Base-by-base conservation (phyloP, 805 yeast species). In the Debaryomyces castellii region DNA sequence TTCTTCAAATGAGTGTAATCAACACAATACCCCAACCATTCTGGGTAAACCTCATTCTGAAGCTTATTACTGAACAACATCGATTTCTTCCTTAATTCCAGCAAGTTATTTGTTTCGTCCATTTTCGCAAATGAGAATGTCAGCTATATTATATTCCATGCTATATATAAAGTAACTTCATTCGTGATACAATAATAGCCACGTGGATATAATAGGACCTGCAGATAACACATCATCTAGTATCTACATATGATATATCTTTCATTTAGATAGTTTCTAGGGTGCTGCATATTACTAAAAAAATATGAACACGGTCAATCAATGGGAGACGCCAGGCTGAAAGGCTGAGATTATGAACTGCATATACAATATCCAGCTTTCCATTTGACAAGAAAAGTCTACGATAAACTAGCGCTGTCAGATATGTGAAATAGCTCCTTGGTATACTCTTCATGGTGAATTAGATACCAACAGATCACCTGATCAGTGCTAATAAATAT, bases 1-100 rank as follows among this genome's bases (percentile, higher is more conserved):
- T 77, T 81, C 65, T 87, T 87, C 59, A 87, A 67, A 33, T 67
- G 67, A 53, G 78, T 87, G 61, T 87, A 87, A 59, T 80, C 71
- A 48, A 87, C 76, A 60, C 87, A 87, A 58, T 82, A 76, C 25
- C 76, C 78, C 63, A 80, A 85, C 99, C 99, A 92, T 1, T 97
- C 96, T 39, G 82, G 82, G 66, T 87, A 89, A 28, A 82, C 81
- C 63, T 91, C 97, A 52, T 81, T 82, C 44, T 85, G 84, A 45
- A 92, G 74, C 60, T 87, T 89, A 41, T 80, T 88, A 43, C 96
- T 96, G 60, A 92, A 92, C 44, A 92, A 69, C 98, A 94, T 90
- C 39, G 57, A 60, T 20, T 37, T 23, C 20, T 22, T 22, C 22
- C 12, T 35, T 35, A 16, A 20, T 20, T 21, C 25, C 14, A 21